These are phyloP conservation scores for Monascus purpureus DNA, from an alignment of 495 filamentous ascomycete species.

Conservation along the genomic window DNA sequence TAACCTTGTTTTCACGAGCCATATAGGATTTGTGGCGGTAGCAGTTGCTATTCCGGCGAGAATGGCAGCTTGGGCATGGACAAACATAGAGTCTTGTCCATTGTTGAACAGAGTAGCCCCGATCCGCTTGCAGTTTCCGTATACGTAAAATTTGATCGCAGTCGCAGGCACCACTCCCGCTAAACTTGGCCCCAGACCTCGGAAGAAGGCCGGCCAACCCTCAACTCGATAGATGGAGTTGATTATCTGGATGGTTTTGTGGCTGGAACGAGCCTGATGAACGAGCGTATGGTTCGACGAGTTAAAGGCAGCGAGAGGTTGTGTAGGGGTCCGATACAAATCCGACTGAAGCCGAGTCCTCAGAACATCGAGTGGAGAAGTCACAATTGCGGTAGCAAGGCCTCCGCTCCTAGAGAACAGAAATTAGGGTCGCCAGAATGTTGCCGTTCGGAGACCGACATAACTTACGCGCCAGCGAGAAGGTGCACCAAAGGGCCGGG, in stretches of 20 bases:
- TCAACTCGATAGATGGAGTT: constrained; percentile 37
- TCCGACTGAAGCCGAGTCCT: constrained; percentile 85
- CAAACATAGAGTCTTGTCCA: constrained; percentile 26
- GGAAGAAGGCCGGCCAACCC: constrained; percentile 45
- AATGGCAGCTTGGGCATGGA: constrained; percentile 38
- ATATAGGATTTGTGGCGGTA: constrained; percentile 47
- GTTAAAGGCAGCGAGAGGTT: constrained; percentile 25
- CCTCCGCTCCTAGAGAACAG: constrained; percentile 52
- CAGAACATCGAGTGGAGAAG: constrained; percentile 77
- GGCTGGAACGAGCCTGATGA: too few species aligned
- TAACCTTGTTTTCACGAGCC: constrained; percentile 45
- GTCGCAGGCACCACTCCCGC: constrained; percentile 44
- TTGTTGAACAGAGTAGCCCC: constrained; percentile 33
- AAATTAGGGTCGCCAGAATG: constrained; percentile 1
- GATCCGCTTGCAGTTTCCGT: constrained; percentile 44
- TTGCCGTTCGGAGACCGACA: background rate
- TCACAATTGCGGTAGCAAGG: constrained; percentile 76
- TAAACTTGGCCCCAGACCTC: constrained; percentile 43
- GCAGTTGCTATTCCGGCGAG: constrained; percentile 42
- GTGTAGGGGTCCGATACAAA: constrained; percentile 64
- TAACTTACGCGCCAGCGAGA: constrained; percentile 67
- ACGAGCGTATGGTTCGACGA: constrained; percentile 29
- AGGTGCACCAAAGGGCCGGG: constrained; percentile 75
- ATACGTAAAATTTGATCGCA: constrained; percentile 44
- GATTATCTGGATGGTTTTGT: constrained; percentile 44